These are phyloP conservation scores for Vicia villosa DNA, from an alignment of 306 rosid genomes.

Conservation along the genomic window DNA sequence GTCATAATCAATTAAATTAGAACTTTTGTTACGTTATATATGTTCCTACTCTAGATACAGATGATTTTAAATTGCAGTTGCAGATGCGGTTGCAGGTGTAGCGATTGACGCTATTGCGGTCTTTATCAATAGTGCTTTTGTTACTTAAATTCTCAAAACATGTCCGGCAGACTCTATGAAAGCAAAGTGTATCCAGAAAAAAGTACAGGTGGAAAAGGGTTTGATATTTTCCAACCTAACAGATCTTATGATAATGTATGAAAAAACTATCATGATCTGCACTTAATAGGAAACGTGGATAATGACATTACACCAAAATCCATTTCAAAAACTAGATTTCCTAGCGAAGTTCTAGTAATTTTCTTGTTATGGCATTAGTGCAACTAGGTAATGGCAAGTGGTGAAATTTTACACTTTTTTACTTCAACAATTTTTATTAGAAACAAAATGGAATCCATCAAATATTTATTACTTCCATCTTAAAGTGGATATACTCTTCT, in stretches of 20 bases:
- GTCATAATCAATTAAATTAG: too few relatives aligned
- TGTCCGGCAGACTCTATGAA: neutral
- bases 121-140: too few relatives aligned
- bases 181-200: neutral
- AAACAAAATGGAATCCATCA: too few relatives aligned
- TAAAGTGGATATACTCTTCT: too few relatives aligned
- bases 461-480: too few relatives aligned
- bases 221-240: slow-evolving; percentile 4
- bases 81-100: too few relatives aligned
- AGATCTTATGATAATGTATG: neutral
- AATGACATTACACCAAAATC: neutral
- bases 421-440: too few relatives aligned
- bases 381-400: neutral
- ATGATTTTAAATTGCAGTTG: too few relatives aligned
- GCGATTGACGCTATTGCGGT: too few relatives aligned
- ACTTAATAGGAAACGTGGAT: neutral
- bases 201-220: neutral
- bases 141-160: neutral
- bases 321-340: neutral
- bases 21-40: too few relatives aligned
- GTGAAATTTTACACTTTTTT: neutral
- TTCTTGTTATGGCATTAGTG: neutral
- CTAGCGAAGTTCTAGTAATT: neutral
- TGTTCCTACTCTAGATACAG: too few relatives aligned
- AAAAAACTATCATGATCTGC: neutral